Evolutionary conservation across 2,329 filamentous ascomycete species (phyloP), one percentile per base, ranked within the genome.

Genomic region (Epichloe hybrida): DNA sequence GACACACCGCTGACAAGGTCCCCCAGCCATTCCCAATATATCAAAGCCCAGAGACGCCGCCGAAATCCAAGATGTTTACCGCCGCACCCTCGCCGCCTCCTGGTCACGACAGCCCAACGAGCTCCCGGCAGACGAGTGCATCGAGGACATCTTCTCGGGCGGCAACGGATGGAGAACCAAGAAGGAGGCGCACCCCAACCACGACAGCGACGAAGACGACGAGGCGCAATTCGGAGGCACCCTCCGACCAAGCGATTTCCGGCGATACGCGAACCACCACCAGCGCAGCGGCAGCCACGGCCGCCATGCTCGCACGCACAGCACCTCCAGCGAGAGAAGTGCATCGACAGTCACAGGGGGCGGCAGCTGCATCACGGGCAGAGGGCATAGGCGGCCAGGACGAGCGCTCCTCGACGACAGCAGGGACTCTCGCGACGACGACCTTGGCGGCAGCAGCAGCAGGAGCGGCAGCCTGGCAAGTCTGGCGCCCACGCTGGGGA

Each of bases 21-120:
- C 17, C 13, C 3, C 37, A 66, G 64, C 65, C 21, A 57, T 68
- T 5, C 66, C 70, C 4, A 72, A 57, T 54, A 61, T 73, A 54
- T 81, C 71, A 58, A 85, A 89, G 59, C 85, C 83, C 46, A 79
- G 85, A 57, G 90, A 96, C 62, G 72, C 80, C 15, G 82, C 84
- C 51, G 91, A 96, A 62, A 74, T 93, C 50, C 90, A 96, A 62
- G 93, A 98, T 63, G 88, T 97, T 73, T 98, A 97, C 69, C 83
- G 91, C 35, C 83, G 85, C 40, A 85, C 88, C 0, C 77, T 97
- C 11, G 87, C 89, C 31, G 91, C 93, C 2, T 91, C 86, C 36
- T 97, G 90, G 89, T 80, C 83, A 1, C 85, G 84, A 41, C 74
- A 88, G 61, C 77, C 82, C 0, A 81, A 81, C 38, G 91, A 97